Evolutionary conservation across 257 asterid species (phyloP).

Genomic region (Cynanchum wilfordii): DNA sequence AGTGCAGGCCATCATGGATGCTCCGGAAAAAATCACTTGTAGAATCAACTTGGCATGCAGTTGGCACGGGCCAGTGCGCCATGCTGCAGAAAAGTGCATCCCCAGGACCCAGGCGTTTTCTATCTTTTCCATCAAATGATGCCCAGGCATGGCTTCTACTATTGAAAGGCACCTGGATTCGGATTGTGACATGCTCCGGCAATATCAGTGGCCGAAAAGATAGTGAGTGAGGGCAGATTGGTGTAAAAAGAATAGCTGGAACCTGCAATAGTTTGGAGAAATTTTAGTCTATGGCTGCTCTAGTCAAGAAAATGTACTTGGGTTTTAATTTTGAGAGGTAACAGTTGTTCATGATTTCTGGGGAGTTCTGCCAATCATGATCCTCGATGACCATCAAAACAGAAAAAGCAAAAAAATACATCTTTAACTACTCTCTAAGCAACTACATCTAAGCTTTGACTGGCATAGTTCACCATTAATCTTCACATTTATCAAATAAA

Average conservation of each 20-base stretch:
- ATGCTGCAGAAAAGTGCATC: conserved; percentile 93
- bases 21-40: conserved; percentile 80
- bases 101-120: conserved; percentile 79
- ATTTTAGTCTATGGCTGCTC: no score
- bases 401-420: not conserved
- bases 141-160: conserved; percentile 98
- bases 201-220: conserved; percentile 90
- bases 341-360: no score
- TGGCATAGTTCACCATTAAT: not conserved
- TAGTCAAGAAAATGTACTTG: no score
- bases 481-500: not conserved
- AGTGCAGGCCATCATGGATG: conserved; percentile 91
- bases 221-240: conserved; percentile 94
- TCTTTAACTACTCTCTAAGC: not conserved
- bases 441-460: not conserved
- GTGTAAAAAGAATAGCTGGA: conserved; percentile 90
- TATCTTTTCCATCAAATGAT: conserved; percentile 89
- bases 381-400: not conserved
- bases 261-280: conserved; percentile 39
- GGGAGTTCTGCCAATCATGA: not conserved
- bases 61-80: conserved; percentile 99
- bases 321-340: no score
- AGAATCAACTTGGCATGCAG: conserved; percentile 77
- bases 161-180: conserved; percentile 80
- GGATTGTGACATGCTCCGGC: conserved; percentile 78